Evolutionary conservation across 768 basidiomycete genomes (phyloP).

Genomic region (Pulveroboletus ravenelii): DNA sequence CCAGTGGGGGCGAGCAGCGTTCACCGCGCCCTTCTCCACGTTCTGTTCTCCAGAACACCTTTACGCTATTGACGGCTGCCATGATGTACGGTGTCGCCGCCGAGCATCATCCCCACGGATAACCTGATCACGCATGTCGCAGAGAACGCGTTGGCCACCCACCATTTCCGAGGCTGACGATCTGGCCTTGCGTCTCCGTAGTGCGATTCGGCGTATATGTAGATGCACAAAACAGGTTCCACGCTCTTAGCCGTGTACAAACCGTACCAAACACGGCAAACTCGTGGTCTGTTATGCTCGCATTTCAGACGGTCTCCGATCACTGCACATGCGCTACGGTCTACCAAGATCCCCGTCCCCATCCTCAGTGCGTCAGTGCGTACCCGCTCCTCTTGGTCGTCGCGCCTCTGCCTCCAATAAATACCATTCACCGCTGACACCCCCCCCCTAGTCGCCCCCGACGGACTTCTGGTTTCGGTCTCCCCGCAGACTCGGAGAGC

Average conservation of each 20-base stretch:
- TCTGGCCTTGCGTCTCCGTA: too few relatives aligned
- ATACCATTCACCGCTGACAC: too few relatives aligned
- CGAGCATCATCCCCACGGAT: too few relatives aligned
- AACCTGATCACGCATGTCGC: too few relatives aligned
- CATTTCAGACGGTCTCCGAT: constrained; percentile 3
- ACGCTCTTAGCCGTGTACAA: not conserved
- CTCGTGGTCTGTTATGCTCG: not conserved
- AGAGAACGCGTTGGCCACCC: too few relatives aligned
- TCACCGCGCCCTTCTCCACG: constrained; percentile 45
- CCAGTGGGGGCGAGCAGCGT: too few relatives aligned
- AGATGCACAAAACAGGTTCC: too few relatives aligned
- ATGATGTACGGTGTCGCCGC: constrained; percentile 1
- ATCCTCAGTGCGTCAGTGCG: constrained; percentile 42
- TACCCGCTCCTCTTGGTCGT: not conserved
- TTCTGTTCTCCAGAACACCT: constrained; percentile 49
- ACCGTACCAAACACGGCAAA: not conserved
- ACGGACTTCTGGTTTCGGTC: constrained; percentile 50
- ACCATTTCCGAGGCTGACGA: too few relatives aligned
- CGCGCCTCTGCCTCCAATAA: constrained; percentile 9
- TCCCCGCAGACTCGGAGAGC: constrained; percentile 46
- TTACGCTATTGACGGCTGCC: constrained; percentile 11
- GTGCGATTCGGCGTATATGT: too few relatives aligned
- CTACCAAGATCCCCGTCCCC: constrained; percentile 49
- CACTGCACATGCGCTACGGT: constrained; percentile 46
- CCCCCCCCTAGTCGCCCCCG: constrained; percentile 20